Conservation (phyloP, 345 rosid genomes). For the Turritis glabra region DNA sequence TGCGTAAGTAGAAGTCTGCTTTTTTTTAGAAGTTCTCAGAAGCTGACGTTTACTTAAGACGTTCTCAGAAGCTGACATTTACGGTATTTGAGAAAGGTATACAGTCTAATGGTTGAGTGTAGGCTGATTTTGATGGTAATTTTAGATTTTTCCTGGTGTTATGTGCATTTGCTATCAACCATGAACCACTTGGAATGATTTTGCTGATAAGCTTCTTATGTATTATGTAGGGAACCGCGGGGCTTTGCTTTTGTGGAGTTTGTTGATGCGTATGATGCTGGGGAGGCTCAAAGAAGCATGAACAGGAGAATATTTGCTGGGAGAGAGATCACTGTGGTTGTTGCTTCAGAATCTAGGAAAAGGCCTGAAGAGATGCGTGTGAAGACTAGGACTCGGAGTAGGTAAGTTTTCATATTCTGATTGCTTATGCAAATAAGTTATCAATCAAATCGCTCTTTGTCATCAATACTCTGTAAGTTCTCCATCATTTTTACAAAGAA, state of each 20-base stretch:
- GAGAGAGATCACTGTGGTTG: conserved; percentile 84
- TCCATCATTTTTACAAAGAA: neutral
- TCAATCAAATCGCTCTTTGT: neutral
- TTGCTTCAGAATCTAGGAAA: conserved; percentile 91
- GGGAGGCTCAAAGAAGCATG: conserved; percentile 90
- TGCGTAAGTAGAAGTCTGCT: conserved; percentile 47
- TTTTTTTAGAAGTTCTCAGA: conserved; percentile 45
- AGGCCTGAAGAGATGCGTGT: conserved; percentile 98
- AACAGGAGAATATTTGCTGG: conserved; percentile 82
- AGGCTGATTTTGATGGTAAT: conserved; percentile 35
- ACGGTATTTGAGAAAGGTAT: conserved; percentile 43
- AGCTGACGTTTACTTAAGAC: conserved; percentile 46
- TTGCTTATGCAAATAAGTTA: neutral
- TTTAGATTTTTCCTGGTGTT: conserved; percentile 1
- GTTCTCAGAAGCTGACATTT: conserved; percentile 46
- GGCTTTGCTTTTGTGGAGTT: conserved; percentile 99
- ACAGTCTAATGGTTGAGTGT: conserved; percentile 33
- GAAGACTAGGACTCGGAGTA: conserved; percentile 52
- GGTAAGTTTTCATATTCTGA: conserved; percentile 40
- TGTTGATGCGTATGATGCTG: conserved; percentile 85
- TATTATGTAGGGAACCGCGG: conserved; percentile 71
- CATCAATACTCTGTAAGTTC: neutral
- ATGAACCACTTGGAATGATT: conserved; percentile 28
- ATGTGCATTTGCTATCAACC: conserved; percentile 21
- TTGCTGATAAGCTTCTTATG: conserved; percentile 18